A percentile compares a stretch with the other conserved stretches of the same genome.
These are phyloP conservation scores for Linnemannia elongata DNA, from an alignment of 192 early-diverging fungal genomes.

Conservation along the genomic window DNA sequence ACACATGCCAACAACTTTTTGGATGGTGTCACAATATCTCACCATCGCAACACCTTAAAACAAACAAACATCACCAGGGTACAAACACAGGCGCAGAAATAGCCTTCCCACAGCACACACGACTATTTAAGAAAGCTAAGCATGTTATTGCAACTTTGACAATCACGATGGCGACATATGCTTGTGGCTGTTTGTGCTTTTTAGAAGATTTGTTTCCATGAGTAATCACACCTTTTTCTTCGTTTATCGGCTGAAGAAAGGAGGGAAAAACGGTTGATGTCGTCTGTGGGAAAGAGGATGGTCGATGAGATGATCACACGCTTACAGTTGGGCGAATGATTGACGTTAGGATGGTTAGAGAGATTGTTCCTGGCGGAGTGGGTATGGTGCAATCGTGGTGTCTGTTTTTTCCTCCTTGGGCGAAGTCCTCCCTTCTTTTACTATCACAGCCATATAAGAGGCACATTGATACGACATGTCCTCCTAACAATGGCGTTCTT, in stretches of 20 bases:
- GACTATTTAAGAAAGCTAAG: not conserved
- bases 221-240: slow-evolving; percentile 7
- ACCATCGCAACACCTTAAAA: not conserved
- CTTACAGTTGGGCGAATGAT: not conserved
- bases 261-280: not conserved
- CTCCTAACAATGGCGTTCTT: not conserved
- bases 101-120: not conserved
- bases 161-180: slow-evolving; percentile 12
- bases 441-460: not conserved
- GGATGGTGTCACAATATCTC: not conserved
- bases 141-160: slow-evolving; percentile 9
- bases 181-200: not conserved
- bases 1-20: not conserved
- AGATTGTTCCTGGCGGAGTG: too few relatives aligned
- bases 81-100: not conserved
- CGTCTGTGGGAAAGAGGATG: slow-evolving; percentile 3
- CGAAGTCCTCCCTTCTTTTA: not conserved
- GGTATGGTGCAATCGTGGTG: not conserved
- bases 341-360: not conserved
- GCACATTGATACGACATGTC: not conserved
- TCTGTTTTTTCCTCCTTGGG: not conserved
- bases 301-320: not conserved
- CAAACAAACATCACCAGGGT: not conserved
- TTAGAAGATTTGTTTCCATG: not conserved
- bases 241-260: not conserved